Evolutionary conservation across 208 protist genomes (phyloP).

Genomic region (Trypanosoma boissoni): DNA sequence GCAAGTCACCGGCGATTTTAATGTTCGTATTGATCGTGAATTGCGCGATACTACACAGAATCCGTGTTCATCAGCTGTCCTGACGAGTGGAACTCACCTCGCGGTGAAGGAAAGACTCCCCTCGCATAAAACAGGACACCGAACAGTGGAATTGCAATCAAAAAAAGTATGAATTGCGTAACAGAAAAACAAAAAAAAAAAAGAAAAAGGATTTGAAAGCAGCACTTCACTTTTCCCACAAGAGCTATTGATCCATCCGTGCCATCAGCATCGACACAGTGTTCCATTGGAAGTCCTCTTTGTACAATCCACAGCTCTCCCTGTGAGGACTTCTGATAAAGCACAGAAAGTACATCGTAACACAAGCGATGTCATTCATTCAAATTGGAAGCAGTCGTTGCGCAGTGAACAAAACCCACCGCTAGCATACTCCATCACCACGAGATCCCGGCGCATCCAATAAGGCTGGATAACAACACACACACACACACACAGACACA

Average conservation of each 20-base stretch:
- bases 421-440: constrained; percentile 82
- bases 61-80: constrained; percentile 65
- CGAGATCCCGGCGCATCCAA: constrained; percentile 82
- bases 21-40: constrained; percentile 47
- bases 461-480: constrained; percentile 88
- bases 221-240: constrained; percentile 21
- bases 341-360: constrained; percentile 91
- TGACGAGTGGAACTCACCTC: constrained; percentile 93
- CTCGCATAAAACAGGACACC: constrained; percentile 76
- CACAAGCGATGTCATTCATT: constrained; percentile 91
- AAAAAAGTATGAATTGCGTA: constrained; percentile 86
- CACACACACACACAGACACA: too few species aligned
- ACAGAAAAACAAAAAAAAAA: constrained; percentile 76
- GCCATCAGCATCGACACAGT: constrained; percentile 50
- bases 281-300: too few species aligned
- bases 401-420: constrained; percentile 66
- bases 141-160: constrained; percentile 26
- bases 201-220: constrained; percentile 59
- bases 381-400: constrained; percentile 87
- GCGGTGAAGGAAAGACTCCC: constrained; percentile 88
- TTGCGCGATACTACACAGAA: constrained; percentile 69
- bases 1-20: constrained; percentile 19
- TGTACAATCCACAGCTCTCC: constrained; percentile 91
- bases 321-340: constrained; percentile 92
- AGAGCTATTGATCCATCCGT: constrained; percentile 25